Evolutionary conservation across 2,329 filamentous ascomycete genomes (phyloP).

Genomic region (Monilinia fructicola): DNA sequence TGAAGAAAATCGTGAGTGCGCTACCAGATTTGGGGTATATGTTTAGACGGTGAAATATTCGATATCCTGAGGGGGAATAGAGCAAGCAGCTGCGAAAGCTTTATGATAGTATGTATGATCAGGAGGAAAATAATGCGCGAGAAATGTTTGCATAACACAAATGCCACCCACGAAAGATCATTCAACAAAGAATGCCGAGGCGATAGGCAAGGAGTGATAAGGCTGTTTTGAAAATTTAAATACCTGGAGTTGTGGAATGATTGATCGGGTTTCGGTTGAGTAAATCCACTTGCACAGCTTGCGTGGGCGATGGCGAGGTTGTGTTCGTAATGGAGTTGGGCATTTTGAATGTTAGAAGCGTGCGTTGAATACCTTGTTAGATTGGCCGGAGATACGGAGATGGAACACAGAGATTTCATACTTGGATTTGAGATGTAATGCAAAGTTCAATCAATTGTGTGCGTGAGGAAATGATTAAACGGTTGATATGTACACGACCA

Average conservation of each 20-base stretch:
- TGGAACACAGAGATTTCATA: neutral
- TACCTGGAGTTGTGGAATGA: slow-evolving; percentile 3
- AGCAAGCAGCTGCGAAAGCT: neutral
- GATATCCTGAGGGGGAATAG: neutral
- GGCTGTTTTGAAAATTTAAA: neutral
- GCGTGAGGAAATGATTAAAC: neutral
- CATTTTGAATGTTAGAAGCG: neutral
- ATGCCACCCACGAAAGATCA: neutral
- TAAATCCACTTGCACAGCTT: slow-evolving; percentile 8
- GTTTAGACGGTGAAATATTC: slow-evolving; percentile 33
- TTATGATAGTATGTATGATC: neutral
- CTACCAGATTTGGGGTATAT: slow-evolving; percentile 43
- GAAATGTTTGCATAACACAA: neutral
- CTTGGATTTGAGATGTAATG: too few species aligned
- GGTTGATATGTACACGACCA: neutral
- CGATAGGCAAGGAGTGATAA: neutral
- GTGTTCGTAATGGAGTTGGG: neutral
- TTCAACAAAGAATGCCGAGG: neutral
- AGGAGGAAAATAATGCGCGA: neutral
- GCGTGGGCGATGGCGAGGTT: neutral
- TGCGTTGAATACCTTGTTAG: slow-evolving; percentile 5
- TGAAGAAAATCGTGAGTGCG: slow-evolving; percentile 38
- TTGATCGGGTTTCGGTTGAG: neutral
- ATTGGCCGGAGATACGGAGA: neutral
- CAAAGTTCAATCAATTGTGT: too few species aligned